Percentiles rank a stretch among this genome's conserved stretches.
These are phyloP conservation scores for Puccinia horiana DNA, from an alignment of 1,284 basidiomycete genomes.

Conservation along the genomic window DNA sequence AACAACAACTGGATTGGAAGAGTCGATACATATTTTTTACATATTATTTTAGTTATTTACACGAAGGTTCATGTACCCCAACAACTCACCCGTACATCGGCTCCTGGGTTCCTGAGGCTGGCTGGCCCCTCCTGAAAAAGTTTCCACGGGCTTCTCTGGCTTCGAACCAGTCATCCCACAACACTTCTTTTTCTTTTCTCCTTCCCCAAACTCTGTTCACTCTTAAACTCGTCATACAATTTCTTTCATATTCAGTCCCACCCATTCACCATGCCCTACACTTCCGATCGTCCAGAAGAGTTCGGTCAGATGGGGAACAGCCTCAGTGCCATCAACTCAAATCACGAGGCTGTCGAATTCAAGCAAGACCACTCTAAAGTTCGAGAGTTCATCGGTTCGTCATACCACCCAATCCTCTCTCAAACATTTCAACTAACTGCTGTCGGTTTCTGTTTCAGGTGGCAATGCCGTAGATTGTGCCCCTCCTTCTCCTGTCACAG, in stretches of 20 bases:
- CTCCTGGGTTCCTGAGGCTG: constrained; percentile 15
- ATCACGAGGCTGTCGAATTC: constrained; percentile 51
- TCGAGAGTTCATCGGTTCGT: constrained; percentile 56
- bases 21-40: too few species aligned
- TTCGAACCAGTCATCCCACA: background rate
- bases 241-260: too few species aligned
- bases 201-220: background rate
- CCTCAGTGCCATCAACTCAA: constrained; percentile 20
- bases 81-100: too few species aligned
- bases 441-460: constrained; percentile 67
- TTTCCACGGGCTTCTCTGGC: constrained; percentile 2
- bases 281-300: constrained; percentile 28
- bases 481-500: constrained; percentile 73
- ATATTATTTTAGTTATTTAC: too few species aligned
- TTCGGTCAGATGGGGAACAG: constrained; percentile 1
- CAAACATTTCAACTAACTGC: too few species aligned
- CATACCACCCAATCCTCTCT: background rate
- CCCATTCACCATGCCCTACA: constrained; percentile 28
- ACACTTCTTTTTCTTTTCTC: background rate
- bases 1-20: too few species aligned
- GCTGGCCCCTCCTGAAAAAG: background rate
- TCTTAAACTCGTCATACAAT: background rate
- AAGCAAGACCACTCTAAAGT: constrained; percentile 55
- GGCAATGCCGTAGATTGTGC: constrained; percentile 87
- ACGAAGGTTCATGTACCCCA: too few species aligned